Conservation (phyloP, 2,329 filamentous ascomycete genomes). For the Apiospora phragmitis region DNA sequence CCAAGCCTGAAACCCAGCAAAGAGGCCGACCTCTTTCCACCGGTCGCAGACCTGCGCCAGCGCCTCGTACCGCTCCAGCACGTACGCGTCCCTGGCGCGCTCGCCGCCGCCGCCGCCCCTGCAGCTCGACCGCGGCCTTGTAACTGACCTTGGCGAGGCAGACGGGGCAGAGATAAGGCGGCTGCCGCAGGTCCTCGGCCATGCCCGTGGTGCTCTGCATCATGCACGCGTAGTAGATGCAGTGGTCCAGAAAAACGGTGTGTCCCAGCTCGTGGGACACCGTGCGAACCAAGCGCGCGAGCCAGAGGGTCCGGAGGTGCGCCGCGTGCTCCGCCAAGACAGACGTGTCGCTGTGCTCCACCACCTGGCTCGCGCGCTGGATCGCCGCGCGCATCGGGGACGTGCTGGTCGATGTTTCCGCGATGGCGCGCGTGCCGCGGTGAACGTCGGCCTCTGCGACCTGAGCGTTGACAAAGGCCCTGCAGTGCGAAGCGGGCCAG, state of each 20-base stretch:
- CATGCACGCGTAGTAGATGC: slow-evolving; percentile 62
- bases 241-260: slow-evolving; percentile 67
- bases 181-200: slow-evolving; percentile 60
- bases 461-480: slow-evolving; percentile 43
- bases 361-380: slow-evolving; percentile 23
- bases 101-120: slow-evolving; percentile 17
- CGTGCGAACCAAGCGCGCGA: slow-evolving; percentile 57
- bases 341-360: slow-evolving; percentile 12
- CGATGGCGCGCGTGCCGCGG: slow-evolving; percentile 17
- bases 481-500: slow-evolving; percentile 67
- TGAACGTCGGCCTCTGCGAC: slow-evolving; percentile 28
- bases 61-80: slow-evolving; percentile 38
- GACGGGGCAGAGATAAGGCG: slow-evolving; percentile 63
- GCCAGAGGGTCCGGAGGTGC: slow-evolving; percentile 50
- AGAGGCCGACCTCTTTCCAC: slow-evolving; percentile 42
- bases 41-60: slow-evolving; percentile 43
- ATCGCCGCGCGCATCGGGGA: slow-evolving; percentile 37
- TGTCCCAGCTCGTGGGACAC: slow-evolving; percentile 67
- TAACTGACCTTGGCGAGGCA: slow-evolving; percentile 55
- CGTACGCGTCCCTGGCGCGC: slow-evolving; percentile 21
- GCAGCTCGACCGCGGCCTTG: slow-evolving; percentile 27
- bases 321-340: slow-evolving; percentile 11
- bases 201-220: slow-evolving; percentile 63
- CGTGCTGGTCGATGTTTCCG: neutral
- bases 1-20: slow-evolving; percentile 48